Percentiles rank a stretch among this genome's conserved stretches.
phyloP scores from a whole-genome alignment of 23 red algal genomes.

The Agarophyton chilense region DNA sequence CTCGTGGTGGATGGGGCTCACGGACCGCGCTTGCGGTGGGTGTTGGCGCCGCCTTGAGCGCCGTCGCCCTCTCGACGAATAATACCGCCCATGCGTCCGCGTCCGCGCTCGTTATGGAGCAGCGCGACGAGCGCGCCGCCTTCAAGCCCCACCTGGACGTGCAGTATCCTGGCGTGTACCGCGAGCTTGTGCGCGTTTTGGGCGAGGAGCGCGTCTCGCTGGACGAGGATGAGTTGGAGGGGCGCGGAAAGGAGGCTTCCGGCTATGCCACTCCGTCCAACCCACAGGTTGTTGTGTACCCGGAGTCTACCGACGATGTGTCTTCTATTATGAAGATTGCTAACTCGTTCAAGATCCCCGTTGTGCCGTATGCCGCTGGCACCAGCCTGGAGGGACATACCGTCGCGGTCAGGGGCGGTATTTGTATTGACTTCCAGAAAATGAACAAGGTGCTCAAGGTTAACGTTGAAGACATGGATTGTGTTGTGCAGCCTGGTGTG shows the following conservation, averaged over 20 bases:
- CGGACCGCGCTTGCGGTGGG: background rate
- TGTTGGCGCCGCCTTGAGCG: background rate
- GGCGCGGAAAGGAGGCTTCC: constrained; percentile 75
- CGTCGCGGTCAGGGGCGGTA: constrained; percentile 67
- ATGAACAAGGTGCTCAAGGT: constrained; percentile 87
- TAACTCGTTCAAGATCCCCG: constrained; percentile 68
- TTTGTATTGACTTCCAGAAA: constrained; percentile 72
- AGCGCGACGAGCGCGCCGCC: constrained; percentile 9
- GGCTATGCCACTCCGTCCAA: constrained; percentile 72
- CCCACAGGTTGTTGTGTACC: constrained; percentile 85
- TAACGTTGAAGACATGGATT: constrained; percentile 90
- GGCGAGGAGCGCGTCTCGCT: constrained; percentile 67
- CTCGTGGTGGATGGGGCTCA: background rate
- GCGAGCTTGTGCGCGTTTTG: constrained; percentile 37
- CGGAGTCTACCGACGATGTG: constrained; percentile 72
- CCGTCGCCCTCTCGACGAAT: background rate
- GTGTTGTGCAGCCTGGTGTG: constrained; percentile 88
- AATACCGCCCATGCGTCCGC: constrained; percentile 22
- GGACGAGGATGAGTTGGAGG: constrained; percentile 81
- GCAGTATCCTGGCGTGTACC: constrained; percentile 65
- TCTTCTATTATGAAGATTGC: constrained; percentile 69
- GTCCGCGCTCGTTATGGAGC: background rate
- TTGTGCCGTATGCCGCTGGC: constrained; percentile 90
- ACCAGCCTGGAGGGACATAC: constrained; percentile 94
- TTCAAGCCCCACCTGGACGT: constrained; percentile 62